Conservation (phyloP, 768 basidiomycete species). For the Leccinum ochraceum region DNA sequence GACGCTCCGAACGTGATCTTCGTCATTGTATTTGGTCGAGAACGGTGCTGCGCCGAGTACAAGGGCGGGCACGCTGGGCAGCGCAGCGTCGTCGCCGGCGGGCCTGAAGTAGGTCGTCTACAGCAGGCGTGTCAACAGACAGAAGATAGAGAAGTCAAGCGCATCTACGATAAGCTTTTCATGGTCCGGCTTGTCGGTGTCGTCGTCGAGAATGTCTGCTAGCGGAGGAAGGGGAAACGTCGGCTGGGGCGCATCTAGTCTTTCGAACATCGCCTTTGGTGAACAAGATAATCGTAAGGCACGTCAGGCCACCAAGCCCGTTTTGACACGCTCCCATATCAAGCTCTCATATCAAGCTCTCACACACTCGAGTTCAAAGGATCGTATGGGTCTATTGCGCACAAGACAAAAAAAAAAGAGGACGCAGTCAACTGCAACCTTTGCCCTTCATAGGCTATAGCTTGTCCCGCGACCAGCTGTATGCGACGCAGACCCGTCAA, state of each 20-base stretch:
- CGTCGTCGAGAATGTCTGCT: constrained; percentile 42
- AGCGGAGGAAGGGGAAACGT: constrained; percentile 40
- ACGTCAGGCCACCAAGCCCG: background rate
- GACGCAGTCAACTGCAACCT: background rate
- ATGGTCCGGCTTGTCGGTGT: constrained; percentile 39
- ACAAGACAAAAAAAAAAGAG: constrained; percentile 5
- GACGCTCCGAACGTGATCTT: constrained; percentile 54
- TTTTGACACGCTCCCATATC: background rate
- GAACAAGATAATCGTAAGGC: background rate
- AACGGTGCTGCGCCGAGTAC: constrained; percentile 76
- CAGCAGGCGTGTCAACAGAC: constrained; percentile 7
- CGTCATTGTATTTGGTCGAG: constrained; percentile 64
- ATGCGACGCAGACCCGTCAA: constrained; percentile 7
- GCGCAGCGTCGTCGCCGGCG: constrained; percentile 19
- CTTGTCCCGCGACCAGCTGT: constrained; percentile 76
- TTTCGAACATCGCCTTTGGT: constrained; percentile 38
- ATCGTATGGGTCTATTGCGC: constrained; percentile 22
- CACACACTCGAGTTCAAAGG: constrained; percentile 1
- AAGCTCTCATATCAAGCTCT: background rate
- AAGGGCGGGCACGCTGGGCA: constrained; percentile 47
- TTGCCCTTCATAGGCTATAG: constrained; percentile 43
- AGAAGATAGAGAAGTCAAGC: background rate
- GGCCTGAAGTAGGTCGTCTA: constrained; percentile 37
- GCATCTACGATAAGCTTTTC: constrained; percentile 37
- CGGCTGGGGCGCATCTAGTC: constrained; percentile 44